Evolutionary conservation across 2,329 filamentous ascomycete genomes (phyloP), one percentile per base, ranked within the genome.

Genomic region (Coleophoma crateriformis): DNA sequence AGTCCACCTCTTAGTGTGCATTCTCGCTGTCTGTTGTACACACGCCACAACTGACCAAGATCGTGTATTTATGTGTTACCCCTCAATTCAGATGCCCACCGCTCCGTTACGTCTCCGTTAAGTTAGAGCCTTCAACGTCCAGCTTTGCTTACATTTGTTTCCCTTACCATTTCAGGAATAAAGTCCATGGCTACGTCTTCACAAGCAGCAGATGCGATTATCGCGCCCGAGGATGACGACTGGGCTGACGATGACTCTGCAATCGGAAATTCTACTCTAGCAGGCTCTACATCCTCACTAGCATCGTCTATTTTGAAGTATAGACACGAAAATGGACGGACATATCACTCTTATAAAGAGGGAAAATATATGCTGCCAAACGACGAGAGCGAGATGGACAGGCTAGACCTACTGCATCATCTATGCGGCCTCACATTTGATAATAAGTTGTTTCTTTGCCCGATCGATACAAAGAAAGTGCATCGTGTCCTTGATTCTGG

Each of bases 281-380:
- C 3, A 12, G 33, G 14, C 13, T 47, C 45, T n/a, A 38, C 45
- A 10, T n/a, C 32, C 12, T 47, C 45, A 10, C 27, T 47, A 11
- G 20, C 13, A 11, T 67, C 65, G 1, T 68, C 64, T 46, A 65
- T 70, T 34, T 50, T 64, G 34, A 53, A 59, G 10, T 68, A 67
- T 53, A 63, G 65, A 11, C 53, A 58, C 2, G 66, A 68, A 35
- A 67, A 69, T 49, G 34, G 34, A 12, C 34, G 34, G 34, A 37
- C 34, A 2, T 37, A 37, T n/a, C 34, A 37, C 4, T 12, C 67
- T 13, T 15, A 15, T 12, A 15, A 47, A 7, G 45, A 34, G 14
- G 34, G 45, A 2, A 45, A 11, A 22, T 45, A 45, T 33, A 27
- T 50, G 32, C 42, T 50, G 27, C 48, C 45, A 17, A 50, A 50